Evolutionary conservation across 495 filamentous ascomycete species (phyloP), one percentile per base, ranked within the genome.

Genomic region (Hypoxylon fuscum): DNA sequence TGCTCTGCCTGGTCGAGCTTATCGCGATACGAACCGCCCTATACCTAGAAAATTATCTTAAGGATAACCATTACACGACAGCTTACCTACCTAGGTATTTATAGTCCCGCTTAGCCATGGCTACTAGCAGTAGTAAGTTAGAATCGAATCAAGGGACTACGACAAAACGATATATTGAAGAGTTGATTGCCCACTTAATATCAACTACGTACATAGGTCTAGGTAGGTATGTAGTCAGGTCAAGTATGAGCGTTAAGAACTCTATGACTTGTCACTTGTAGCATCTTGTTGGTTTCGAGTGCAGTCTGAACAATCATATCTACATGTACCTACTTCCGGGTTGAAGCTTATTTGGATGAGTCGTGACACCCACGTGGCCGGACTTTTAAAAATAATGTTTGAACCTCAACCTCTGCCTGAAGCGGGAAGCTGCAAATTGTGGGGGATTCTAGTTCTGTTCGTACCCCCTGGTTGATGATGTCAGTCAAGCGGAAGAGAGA

Each of bases 291-390:
- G 6, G 44, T 37, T 35, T 34, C 15, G 37, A 5, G n/a, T 35
- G 22, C 42, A 29, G 42, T 35, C 42, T 44, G 54, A 54, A 4
- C 14, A 59, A 55, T 48, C 32, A 51, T 53, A 52, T 49, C 29
- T 20, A 40, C n/a, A n/a, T n/a, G n/a, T n/a, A n/a, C n/a, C n/a
- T n/a, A n/a, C n/a, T n/a, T n/a, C n/a, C n/a, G n/a, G n/a, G n/a
- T n/a, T n/a, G n/a, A 17, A 46, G 14, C n/a, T 41, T 55, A 15
- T 38, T 35, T n/a, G 5, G 42, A 17, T 41, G 20, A 59, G 45
- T 54, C 44, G 49, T 35, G 43, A 55, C 15, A 35, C 41, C 62
- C 62, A 66, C 62, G 62, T 66, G 62, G 62, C 45, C 14, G 37
- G 15, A 10, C 4, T 25, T 35, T 42, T 46, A 18, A 55, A 66